Base-by-base conservation (phyloP, 192 early-diverging fungal genomes). In the Coemansia umbellata region DNA sequence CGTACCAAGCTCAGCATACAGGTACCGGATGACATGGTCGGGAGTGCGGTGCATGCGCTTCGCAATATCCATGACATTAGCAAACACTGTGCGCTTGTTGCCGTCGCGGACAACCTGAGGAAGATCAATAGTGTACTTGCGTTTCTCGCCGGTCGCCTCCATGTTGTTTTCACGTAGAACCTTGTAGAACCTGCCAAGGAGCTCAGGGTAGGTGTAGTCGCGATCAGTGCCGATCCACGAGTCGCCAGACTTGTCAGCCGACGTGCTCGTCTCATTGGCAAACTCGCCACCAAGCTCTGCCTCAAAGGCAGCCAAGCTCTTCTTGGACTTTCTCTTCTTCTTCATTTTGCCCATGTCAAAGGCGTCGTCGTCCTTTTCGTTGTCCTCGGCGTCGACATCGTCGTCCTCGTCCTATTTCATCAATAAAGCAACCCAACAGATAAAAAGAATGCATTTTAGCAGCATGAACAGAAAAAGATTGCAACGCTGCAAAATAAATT, bases 1-100 rank as follows among this genome's bases (percentile, higher is more conserved):
- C n/a, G 94, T 97, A 73, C 95, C 95, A 86, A 99, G 81, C 85
- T 99, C 97, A 31, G 97, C 87, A 80, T 93, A 95, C 63, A 99
- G 82, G 80, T 87, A 99, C 78, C 94, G 92, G 60, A 95, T 97
- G 33, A 99, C 82, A 78, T 99, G 97, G 44, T 99, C 95, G 15
- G 92, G 90, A 53, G 86, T 80, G 67, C 97, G 88, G 69, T 92
- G 89, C 88, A 99, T 95, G 79, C 90, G 80, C 72, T 87, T 91
- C 72, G 84, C 84, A 57, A 99, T 97, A 59, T 99, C 97, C 47
- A 90, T 81, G 23, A 97, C 81, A 74, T 99, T 99, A 49, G 89
- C 91, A 83, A 99, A 99, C 24, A 89, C 80, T 27, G 91, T 91
- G 78, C 95, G 95, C 82, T 95, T 96, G 68, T 84, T 90, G 54